Conservation (phyloP, 768 basidiomycete genomes). For the Boletus bicolor region DNA sequence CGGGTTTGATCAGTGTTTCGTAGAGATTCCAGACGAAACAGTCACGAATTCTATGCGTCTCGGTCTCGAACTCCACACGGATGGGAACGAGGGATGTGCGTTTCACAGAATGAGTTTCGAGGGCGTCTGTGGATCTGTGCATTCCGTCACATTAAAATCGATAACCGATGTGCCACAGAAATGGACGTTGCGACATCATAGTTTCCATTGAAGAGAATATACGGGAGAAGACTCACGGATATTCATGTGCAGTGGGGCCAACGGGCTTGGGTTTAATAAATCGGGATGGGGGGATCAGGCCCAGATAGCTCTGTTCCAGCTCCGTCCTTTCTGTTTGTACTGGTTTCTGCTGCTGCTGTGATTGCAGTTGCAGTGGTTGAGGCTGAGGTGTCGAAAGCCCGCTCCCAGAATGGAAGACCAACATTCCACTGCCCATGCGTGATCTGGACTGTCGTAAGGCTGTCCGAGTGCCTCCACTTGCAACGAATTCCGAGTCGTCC, state of each 20-base stretch:
- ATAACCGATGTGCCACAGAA: slow-evolving; percentile 16
- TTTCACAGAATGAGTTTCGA: slow-evolving; percentile 60
- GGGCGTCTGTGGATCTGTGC: slow-evolving; percentile 57
- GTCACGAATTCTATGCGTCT: slow-evolving; percentile 87
- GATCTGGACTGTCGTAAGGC: slow-evolving; percentile 46
- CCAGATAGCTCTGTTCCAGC: slow-evolving; percentile 86
- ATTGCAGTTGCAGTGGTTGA: slow-evolving; percentile 15
- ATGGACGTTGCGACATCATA: slow-evolving; percentile 10
- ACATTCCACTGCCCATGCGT: slow-evolving; percentile 46
- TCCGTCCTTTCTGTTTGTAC: slow-evolving; percentile 50
- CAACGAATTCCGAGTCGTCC: slow-evolving; percentile 80
- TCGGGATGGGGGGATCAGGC: slow-evolving; percentile 75
- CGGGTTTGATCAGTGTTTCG: slow-evolving; percentile 82
- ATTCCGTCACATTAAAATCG: slow-evolving; percentile 17
- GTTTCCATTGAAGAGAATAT: slow-evolving; percentile 5
- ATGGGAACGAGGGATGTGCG: slow-evolving; percentile 75
- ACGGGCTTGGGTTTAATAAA: slow-evolving; percentile 65
- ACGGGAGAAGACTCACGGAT: slow-evolving; percentile 56
- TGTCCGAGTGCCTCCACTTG: slow-evolving; percentile 61
- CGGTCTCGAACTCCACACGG: slow-evolving; percentile 92
- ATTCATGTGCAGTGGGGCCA: slow-evolving; percentile 61
- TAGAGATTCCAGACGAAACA: slow-evolving; percentile 95
- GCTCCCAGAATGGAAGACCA: slow-evolving; percentile 53
- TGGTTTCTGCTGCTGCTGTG: slow-evolving; percentile 18
- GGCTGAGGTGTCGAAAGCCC: slow-evolving; percentile 38